Evolutionary conservation across 2,329 filamentous ascomycete species (phyloP), one percentile per base, ranked within the genome.

Genomic region (Hymenoscyphus albidus): DNA sequence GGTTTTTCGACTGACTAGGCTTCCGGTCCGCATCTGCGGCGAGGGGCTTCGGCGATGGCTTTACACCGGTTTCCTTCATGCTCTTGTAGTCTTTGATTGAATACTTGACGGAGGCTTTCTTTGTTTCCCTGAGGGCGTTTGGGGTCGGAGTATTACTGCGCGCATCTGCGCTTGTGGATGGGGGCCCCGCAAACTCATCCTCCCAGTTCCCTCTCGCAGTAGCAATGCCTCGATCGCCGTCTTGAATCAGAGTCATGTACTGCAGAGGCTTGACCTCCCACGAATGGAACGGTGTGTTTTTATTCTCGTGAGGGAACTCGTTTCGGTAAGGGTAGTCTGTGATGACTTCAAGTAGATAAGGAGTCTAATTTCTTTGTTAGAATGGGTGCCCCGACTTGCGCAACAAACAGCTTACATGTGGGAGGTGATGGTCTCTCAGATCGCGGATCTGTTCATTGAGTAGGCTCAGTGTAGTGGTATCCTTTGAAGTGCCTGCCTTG

Each of bases 21-120:
- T 65, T 67, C 57, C 44, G 63, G 51, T 58, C 62, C 7, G 48
- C 58, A 55, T 66, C 68, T 13, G 57, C 56, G 22, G 61, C 58
- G 16, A 44, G 60, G 22, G 69, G 64, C 58, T 58, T 67, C 27
- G 70, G 67, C 32, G 66, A 63, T 22, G 71, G 68, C 58, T 71
- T 74, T 42, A 71, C 62, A 14, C 71, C 73, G 27, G 67, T 71
- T 39, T 70, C 64, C 65, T 72, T 74, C 64, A 71, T 62, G 59
- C 70, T 73, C 66, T 72, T 73, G 62, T 76, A 76, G 59, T 76
- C 74, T 18, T 70, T 69, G 18, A 75, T 64, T 7, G 71, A 72
- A 44, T 76, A 69, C 67, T 74, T 76, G 40, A 69, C 68, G 6
- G 67, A 60, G 5, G 72, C 67, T 48, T 70, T 71, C 62, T 71